Conservation (phyloP, 768 basidiomycete species). For the Flagelloscypha sp. region DNA sequence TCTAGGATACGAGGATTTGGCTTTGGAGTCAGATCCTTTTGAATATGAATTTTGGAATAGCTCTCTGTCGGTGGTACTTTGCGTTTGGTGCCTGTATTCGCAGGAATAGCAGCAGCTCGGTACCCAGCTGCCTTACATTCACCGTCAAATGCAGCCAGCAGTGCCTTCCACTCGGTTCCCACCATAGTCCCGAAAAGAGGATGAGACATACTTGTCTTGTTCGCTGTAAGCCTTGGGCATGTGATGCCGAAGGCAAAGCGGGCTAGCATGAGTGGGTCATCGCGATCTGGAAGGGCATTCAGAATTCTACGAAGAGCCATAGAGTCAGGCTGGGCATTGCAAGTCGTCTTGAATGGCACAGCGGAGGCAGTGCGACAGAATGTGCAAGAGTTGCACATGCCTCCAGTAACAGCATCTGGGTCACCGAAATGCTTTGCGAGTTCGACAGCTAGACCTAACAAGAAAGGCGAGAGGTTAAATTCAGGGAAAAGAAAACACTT, state of each 20-base stretch:
- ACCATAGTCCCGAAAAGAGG: constrained; percentile 38
- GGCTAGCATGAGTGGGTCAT: constrained; percentile 41
- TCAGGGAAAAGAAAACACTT: not conserved
- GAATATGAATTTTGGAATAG: too few relatives aligned
- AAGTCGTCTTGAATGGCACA: constrained; percentile 20
- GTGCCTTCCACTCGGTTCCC: constrained; percentile 28
- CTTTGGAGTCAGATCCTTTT: too few relatives aligned
- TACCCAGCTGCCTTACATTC: constrained; percentile 32
- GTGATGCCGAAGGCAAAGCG: constrained; percentile 44
- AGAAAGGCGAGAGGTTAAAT: not conserved
- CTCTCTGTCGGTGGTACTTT: too few relatives aligned
- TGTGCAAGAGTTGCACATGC: constrained; percentile 34
- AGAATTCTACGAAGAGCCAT: constrained; percentile 28
- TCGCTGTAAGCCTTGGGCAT: constrained; percentile 32
- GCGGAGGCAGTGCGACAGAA: constrained; percentile 30
- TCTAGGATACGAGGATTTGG: too few relatives aligned
- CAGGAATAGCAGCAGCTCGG: too few relatives aligned
- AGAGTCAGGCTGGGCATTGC: constrained; percentile 17
- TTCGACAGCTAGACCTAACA: constrained; percentile 33
- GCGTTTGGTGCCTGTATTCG: too few relatives aligned
- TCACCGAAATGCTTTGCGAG: constrained; percentile 40
- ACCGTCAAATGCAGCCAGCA: constrained; percentile 32
- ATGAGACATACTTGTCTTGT: constrained; percentile 32
- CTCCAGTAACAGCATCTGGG: constrained; percentile 27
- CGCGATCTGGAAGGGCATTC: constrained; percentile 33